Base-by-base conservation (phyloP, 148 eudicot genomes). In the Heliamphora exappendiculata region DNA sequence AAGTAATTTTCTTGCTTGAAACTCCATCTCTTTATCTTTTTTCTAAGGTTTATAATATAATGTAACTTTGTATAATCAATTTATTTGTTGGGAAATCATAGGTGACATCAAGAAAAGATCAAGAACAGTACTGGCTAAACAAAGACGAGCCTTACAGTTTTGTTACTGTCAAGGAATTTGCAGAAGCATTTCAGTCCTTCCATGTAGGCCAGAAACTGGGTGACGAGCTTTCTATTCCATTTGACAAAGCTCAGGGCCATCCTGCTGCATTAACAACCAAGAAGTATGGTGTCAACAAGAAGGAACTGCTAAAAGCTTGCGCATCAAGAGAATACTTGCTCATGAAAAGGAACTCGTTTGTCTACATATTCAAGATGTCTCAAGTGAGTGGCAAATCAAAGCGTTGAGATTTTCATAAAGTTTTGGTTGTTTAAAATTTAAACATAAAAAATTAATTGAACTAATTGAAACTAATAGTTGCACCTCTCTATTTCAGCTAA, bases 101-200 rank as follows among this genome's bases (percentile, higher is more conserved):
- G 84, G 90, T 87, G 57, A 85, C 88, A 60, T 87, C 90, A 8
- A 79, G 76, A 78, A 87, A 87, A 71, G 90, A 87, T 80, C 90
- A 87, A 72, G 79, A 68, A 59, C 90, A 87, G 42, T 87, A 87
- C 64, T 87, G 88, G 90, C 53, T 14, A 42, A 65, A 64, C 26
- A 68, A 12, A 66, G 77, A 83, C 14, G 77, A 83, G 54, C 78
- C 88, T n/a, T 81, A 85, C 66, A 54, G 72, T 13, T 87, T 78
- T 31, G 47, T 85, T 19, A 41, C 90, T 19, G 75, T 70, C 42
- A 76, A 20, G 37, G 85, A 87, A 50, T 87, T 87, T n/a, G 62
- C 81, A 0, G 87, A 76, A 39, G 87, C 87, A 16, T 87, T 85
- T 47, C 80, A 78, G 12, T 82, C 86, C 11, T 87, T 81, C 63